Conservation (phyloP, 305 asterid genomes). For the Coffea humblotiana region DNA sequence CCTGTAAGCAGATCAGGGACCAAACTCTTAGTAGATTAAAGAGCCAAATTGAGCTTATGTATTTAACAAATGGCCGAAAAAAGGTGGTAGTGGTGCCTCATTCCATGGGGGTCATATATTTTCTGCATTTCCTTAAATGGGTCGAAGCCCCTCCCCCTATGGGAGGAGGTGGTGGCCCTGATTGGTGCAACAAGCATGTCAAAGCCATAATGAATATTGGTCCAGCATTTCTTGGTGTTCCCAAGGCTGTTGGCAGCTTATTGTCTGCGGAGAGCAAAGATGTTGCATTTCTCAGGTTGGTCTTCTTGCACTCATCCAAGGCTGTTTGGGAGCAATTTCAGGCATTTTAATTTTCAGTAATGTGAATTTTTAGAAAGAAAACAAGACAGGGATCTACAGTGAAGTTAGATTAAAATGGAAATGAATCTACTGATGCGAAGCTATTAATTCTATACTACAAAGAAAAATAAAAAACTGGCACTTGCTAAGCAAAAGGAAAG, state of each 20-base stretch:
- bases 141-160: conserved; percentile 76
- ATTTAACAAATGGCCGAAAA: conserved; percentile 57
- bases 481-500: background rate
- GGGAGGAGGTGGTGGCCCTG: conserved; percentile 89
- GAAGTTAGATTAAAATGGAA: background rate
- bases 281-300: conserved; percentile 76
- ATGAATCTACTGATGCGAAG: background rate
- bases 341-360: background rate
- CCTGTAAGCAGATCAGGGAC: conserved; percentile 63
- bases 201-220: conserved; percentile 81
- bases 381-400: background rate
- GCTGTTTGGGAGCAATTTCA: background rate
- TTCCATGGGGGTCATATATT: conserved; percentile 90
- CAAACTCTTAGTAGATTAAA: conserved; percentile 78
- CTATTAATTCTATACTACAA: background rate
- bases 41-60: conserved; percentile 93
- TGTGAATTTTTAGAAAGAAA: background rate
- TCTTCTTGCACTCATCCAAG: background rate
- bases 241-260: conserved; percentile 64
- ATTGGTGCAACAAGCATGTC: conserved; percentile 80
- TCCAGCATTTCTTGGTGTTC: conserved; percentile 89
- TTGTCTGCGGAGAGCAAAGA: conserved; percentile 88
- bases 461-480: background rate
- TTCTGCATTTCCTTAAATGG: conserved; percentile 93
- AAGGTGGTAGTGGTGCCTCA: conserved; percentile 98